A percentile compares a stretch with the other conserved stretches of the same genome.
Evolutionary conservation across 225 moss, liverwort and hornwort species (phyloP).

Genomic region (Straminergon stramineum): DNA sequence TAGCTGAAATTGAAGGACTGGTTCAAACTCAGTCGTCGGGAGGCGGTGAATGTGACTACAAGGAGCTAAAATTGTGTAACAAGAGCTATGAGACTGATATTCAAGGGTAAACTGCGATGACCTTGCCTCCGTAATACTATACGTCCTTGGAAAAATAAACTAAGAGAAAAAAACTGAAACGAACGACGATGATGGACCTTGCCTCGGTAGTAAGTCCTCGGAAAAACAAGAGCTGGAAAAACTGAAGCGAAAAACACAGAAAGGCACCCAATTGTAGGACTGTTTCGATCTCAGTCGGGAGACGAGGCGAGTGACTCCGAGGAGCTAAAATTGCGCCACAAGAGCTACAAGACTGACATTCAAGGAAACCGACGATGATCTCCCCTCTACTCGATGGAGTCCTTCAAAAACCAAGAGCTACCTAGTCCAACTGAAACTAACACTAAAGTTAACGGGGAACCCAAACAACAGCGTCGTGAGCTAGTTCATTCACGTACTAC

Average conservation of each 20-base stretch:
- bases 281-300: not conserved
- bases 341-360: not conserved
- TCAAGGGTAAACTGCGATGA: not conserved
- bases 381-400: not conserved
- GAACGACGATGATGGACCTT: not conserved
- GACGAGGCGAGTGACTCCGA: not conserved
- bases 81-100: not conserved
- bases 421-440: not conserved
- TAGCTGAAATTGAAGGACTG: not conserved
- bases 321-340: not conserved
- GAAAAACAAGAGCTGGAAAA: not conserved
- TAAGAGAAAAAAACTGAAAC: not conserved
- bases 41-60: not conserved
- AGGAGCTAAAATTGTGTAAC: not conserved
- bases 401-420: not conserved
- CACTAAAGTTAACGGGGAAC: not conserved
- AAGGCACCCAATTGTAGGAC: not conserved
- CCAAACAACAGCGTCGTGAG: not conserved
- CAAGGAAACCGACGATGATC: not conserved
- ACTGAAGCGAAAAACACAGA: not conserved
- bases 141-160: not conserved
- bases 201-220: not conserved
- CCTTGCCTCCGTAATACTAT: not conserved
- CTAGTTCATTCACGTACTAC: not conserved
- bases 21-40: not conserved